Base-by-base conservation (phyloP, 1,284 basidiomycete genomes). In the Volvariella surrecta region DNA sequence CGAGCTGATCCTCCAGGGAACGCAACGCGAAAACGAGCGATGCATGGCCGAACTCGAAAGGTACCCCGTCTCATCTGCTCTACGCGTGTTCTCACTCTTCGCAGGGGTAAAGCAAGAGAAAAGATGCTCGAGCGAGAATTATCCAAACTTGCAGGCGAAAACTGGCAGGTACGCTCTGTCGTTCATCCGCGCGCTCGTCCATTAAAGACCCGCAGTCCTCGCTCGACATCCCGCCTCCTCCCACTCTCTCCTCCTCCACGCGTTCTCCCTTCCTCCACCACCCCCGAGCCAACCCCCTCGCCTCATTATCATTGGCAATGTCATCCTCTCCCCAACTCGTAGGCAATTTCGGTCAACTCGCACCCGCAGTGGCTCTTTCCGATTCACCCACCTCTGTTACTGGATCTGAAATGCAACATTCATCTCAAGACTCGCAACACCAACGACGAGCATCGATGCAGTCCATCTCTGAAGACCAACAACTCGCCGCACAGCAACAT, bases 11-110 rank as follows among this genome's bases (percentile, higher is more conserved):
- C 59, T 87, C 0, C 74, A 82, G 48, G 85, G 84, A 0, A 86
- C 82, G 0, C 83, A 86, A 50, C 63, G 82, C 42, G 84, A 88
- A 62, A 88, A 88, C 49, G 83, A 86, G 52, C 67, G 81, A 37
- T 82, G 77, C 48, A 87, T 87, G 83, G 66, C 73, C 0, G 82
- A 86, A 47, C 64, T 86, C 2, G 82, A 86, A 47, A 68, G 79
- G 82, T 80, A 40, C 44, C 67, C 50, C 11, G n/a, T 8, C 34
- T 32, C 39, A 3, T 43, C 32, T 15, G 30, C 16, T 37, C 32
- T 20, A 8, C 4, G 30, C 41, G 17, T 43, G 42, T 13, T 20
- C 10, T 10, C 6, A 31, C 20, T 32, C 13, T 20, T n/a, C 37
- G 42, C 11, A 47, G 76, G 77, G 49, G 65, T 63, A n/a, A 78